A percentile compares a stretch with the other conserved stretches of the same genome.
Evolutionary conservation across 345 rosid genomes (phyloP).

Genomic region (Dipteronia sinensis): DNA sequence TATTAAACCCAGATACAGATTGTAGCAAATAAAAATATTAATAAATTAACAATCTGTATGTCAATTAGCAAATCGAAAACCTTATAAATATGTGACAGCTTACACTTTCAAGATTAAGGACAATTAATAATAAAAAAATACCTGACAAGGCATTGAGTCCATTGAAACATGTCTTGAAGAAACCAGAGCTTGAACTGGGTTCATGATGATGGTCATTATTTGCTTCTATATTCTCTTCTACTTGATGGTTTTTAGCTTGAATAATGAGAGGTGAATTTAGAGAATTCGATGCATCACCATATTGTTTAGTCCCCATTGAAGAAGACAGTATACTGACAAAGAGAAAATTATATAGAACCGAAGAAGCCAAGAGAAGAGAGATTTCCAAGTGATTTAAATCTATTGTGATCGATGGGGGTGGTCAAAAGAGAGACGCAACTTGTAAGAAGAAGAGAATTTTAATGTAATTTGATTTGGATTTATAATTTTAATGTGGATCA

Average conservation of each 20-base stretch:
- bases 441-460: too few relatives aligned
- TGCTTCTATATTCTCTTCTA: conserved; percentile 36
- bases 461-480: too few relatives aligned
- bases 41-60: too few relatives aligned
- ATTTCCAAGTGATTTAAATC: neutral
- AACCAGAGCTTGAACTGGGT: conserved; percentile 27
- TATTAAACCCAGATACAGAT: too few relatives aligned
- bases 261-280: conserved; percentile 25
- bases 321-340: neutral
- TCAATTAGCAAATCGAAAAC: too few relatives aligned
- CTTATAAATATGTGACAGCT: neutral
- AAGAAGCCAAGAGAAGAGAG: neutral
- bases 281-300: neutral
- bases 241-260: conserved; percentile 17
- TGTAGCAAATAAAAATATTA: too few relatives aligned
- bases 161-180: conserved; percentile 60
- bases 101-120: neutral
- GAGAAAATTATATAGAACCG: too few relatives aligned
- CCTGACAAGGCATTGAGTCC: conserved; percentile 78
- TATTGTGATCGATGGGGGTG: neutral
- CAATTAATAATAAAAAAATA: conserved; percentile 4
- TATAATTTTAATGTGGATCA: neutral
- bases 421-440: too few relatives aligned
- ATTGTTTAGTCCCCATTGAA: neutral
- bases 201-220: neutral